phyloP scores from a whole-genome alignment of 495 filamentous ascomycete genomes.

The Pyronema domesticum region DNA sequence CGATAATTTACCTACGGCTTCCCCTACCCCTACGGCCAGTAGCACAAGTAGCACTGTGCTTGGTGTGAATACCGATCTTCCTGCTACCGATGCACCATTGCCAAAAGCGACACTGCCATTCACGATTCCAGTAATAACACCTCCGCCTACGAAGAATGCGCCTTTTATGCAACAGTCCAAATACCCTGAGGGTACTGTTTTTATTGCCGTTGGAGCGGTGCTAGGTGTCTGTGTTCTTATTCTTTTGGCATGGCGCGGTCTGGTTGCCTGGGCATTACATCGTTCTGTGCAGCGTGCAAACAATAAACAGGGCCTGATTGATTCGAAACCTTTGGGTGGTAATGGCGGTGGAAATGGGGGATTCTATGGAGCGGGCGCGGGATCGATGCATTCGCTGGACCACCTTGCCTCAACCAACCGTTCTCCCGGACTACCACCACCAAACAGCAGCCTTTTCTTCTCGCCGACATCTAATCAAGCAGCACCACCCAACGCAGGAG shows the following conservation, averaged over 20 bases:
- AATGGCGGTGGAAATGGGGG: conserved; percentile 23
- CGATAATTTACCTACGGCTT: neutral
- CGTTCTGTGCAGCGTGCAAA: conserved; percentile 46
- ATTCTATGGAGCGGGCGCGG: conserved; percentile 28
- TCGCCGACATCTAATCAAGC: conserved; percentile 54
- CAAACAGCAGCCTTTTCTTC: conserved; percentile 60
- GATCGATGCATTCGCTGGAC: conserved; percentile 32
- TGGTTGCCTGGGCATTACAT: conserved; percentile 83
- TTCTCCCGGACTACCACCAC: conserved; percentile 21
- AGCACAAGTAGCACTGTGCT: neutral
- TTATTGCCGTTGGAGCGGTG: conserved; percentile 80
- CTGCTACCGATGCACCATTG: neutral
- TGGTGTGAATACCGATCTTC: neutral
- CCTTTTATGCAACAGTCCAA: conserved; percentile 92
- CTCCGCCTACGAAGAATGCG: conserved; percentile 67
- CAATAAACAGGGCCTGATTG: conserved; percentile 30
- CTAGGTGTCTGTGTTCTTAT: conserved; percentile 64
- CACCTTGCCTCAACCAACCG: conserved; percentile 29
- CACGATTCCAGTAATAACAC: conserved; percentile 24
- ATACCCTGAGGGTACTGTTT: conserved; percentile 84
- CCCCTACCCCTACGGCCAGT: neutral
- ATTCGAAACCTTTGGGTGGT: conserved; percentile 7
- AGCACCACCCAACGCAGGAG: conserved; percentile 17
- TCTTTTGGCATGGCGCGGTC: conserved; percentile 69
- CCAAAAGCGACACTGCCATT: neutral